Base-by-base conservation (phyloP, 2,329 filamentous ascomycete species). In the Dothidotthia symphoricarpi region DNA sequence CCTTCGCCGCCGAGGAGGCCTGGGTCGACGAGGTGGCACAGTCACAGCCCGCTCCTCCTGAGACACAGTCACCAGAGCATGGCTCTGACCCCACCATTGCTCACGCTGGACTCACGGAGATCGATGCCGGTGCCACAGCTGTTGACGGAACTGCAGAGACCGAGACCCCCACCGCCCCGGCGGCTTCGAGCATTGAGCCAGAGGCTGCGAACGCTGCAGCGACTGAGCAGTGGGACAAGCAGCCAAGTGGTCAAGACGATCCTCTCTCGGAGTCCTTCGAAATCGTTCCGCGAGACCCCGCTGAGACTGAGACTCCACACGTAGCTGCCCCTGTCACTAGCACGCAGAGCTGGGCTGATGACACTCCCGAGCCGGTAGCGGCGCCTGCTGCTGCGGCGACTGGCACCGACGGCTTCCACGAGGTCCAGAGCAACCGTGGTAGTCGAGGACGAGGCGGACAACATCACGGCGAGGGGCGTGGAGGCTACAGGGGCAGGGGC, bases 301-400 rank as follows among this genome's bases (percentile, higher is more conserved):
- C 80, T 34, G 88, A 94, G 73, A 83, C 85, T 4, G 86, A 93
- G 45, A 80, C 76, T 25, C 81, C 80, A 25, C 63, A 80, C 28
- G 69, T 75, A 31, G 48, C 63, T 14, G 66, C 68, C 11, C 59
- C 67, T 14, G 79, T 80, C 16, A 81, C 78, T n/a, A 78, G 81
- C 31, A 81, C 79, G 6, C 81, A 85, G 60, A 88, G 83, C 56
- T 94, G 87, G 87, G 87, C 87, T 16, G 88, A 95, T 57, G 86
- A 93, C 44, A 79, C 86, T 15, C 55, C 57, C 10, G 63, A 64
- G 24, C 57, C 55, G 14, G 49, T 51, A 30, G 55, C 55, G 22
- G 47, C 59, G 16, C 40, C 49, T 22, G 42, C 65, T 15, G 42
- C 62, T 29, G 48, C 58, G n/a, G 43, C 58, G 13, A 44, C 68